phyloP scores from a whole-genome alignment of 495 filamentous ascomycete genomes.

The Neurospora sp. region DNA sequence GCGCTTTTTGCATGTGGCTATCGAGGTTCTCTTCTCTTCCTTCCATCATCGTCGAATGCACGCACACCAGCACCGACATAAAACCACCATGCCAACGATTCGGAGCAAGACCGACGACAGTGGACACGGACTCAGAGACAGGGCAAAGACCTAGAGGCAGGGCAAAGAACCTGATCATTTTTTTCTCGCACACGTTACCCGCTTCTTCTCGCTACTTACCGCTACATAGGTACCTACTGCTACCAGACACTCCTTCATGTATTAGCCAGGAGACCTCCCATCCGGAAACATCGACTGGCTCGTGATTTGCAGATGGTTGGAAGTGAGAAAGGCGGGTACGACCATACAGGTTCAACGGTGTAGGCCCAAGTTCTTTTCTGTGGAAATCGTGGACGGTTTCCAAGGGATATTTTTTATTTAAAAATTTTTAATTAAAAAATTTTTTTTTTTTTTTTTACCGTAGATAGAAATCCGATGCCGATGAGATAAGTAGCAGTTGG shows the following conservation, averaged over 20 bases:
- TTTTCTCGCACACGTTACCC: neutral
- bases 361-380: neutral
- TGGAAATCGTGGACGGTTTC: neutral
- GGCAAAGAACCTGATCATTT: neutral
- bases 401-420: too few relatives aligned
- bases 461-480: too few relatives aligned
- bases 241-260: neutral
- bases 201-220: neutral
- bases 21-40: neutral
- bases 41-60: neutral
- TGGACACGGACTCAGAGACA: too few relatives aligned
- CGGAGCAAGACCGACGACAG: neutral
- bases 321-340: neutral
- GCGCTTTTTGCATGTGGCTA: too few relatives aligned
- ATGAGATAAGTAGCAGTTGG: neutral
- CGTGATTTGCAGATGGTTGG: neutral
- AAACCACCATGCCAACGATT: neutral
- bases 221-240: neutral
- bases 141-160: neutral
- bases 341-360: neutral
- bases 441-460: too few relatives aligned
- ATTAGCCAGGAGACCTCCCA: neutral
- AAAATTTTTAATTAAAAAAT: too few relatives aligned
- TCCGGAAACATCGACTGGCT: neutral
- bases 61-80: neutral